Percentiles rank a stretch among this genome's conserved stretches.
Conservation (phyloP, 2,329 filamentous ascomycete species). For the Venturia pyrina region DNA sequence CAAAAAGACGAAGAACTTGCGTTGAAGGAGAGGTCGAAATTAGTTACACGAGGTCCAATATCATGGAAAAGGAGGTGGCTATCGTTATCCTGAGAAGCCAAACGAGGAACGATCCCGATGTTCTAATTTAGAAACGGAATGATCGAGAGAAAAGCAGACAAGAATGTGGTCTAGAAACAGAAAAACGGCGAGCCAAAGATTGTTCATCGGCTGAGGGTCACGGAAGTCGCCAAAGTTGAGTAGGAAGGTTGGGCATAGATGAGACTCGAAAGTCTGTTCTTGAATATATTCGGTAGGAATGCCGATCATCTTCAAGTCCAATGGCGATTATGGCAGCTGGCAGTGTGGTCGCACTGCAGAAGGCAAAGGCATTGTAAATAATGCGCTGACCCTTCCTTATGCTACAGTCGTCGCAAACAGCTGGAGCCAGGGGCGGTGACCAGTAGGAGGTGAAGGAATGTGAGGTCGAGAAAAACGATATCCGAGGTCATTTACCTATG, state of each 20-base stretch:
- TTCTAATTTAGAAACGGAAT: neutral
- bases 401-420: neutral
- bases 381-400: neutral
- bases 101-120: neutral
- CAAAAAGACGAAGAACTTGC: neutral
- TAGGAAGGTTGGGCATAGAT: neutral
- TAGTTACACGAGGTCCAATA: neutral
- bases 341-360: constrained; percentile 6
- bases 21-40: neutral
- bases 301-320: neutral
- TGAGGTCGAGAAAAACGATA: neutral
- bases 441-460: neutral
- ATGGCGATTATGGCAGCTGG: neutral
- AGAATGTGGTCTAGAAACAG: neutral
- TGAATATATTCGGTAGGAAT: neutral
- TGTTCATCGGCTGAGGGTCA: neutral
- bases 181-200: neutral
- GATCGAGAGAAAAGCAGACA: neutral
- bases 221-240: neutral
- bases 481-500: constrained; percentile 2
- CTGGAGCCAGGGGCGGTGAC: constrained; percentile 1
- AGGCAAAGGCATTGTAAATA: neutral
- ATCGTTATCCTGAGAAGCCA: neutral
- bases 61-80: neutral
- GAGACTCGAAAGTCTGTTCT: neutral